These are phyloP conservation scores for Pseudopyrenochaeta lycopersici DNA, from an alignment of 2,329 filamentous ascomycete species.

Conservation along the genomic window DNA sequence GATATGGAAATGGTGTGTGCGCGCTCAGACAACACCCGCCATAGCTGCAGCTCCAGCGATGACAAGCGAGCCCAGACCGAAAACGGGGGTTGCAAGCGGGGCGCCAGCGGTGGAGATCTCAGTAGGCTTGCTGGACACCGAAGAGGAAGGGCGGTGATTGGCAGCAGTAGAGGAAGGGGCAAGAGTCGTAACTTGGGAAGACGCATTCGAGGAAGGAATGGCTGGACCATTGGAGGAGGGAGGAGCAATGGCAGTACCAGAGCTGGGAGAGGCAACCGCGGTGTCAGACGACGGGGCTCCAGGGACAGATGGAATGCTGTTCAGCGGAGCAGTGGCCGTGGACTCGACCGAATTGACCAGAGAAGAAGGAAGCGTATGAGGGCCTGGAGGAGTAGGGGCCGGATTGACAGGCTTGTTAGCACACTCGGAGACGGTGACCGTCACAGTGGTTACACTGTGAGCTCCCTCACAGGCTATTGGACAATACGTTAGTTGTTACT, in stretches of 20 bases:
- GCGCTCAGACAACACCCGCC: conserved; percentile 26
- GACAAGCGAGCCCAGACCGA: conserved; percentile 29
- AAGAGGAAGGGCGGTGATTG: conserved; percentile 13
- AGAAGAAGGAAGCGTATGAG: conserved; percentile 9
- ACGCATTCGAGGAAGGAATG: neutral
- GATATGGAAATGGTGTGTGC: conserved; percentile 1
- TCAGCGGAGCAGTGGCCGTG: conserved; percentile 19
- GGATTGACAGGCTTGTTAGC: conserved; percentile 15
- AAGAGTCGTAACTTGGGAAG: conserved; percentile 9
- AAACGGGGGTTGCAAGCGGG: conserved; percentile 25
- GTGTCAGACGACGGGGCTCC: conserved; percentile 7
- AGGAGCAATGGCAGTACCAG: conserved; percentile 10
- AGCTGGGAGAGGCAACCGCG: conserved; percentile 7
- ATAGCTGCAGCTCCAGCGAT: conserved; percentile 32
- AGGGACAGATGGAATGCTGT: conserved; percentile 11
- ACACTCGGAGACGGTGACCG: conserved; percentile 38
- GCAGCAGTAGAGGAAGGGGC: conserved; percentile 19
- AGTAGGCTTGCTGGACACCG: conserved; percentile 7
- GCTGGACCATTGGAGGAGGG: conserved; percentile 8
- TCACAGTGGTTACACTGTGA: conserved; percentile 24
- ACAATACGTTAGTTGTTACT: conserved; percentile 16
- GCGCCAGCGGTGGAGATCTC: conserved; percentile 25
- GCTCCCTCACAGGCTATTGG: conserved; percentile 23
- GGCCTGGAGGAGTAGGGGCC: conserved; percentile 11
- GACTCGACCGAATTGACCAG: conserved; percentile 22